Evolutionary conservation across 768 basidiomycete species (phyloP), one percentile per base, ranked within the genome.

Genomic region (Phaeotremella fagi): DNA sequence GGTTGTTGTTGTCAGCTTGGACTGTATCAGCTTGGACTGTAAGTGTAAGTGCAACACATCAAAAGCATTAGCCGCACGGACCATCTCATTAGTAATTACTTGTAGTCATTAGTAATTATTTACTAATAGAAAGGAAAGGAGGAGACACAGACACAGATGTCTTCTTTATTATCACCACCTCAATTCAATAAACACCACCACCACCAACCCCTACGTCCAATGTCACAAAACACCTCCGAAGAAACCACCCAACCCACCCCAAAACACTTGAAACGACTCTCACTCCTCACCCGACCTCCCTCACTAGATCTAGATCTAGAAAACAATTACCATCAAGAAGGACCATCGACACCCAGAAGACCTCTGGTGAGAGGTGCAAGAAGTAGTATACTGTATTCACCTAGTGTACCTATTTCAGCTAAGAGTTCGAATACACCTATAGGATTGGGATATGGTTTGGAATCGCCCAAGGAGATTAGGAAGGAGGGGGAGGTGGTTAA

Each of bases 381-480:
- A 43, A 45, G 42, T 22, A 64, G 63, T 53, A 68, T 68, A 33
- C 53, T 50, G 20, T 68, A 68, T 58, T 60, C 60, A 12, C 55
- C 57, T 16, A 53, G 63, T 37, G 38, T 18, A 24, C 45, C 27
- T n/a, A n/a, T n/a, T n/a, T n/a, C n/a, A n/a, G n/a, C n/a, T n/a
- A n/a, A n/a, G n/a, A n/a, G n/a, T n/a, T n/a, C n/a, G n/a, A n/a
- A n/a, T n/a, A n/a, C n/a, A n/a, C n/a, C n/a, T n/a, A n/a, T n/a
- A n/a, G 20, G 43, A 24, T 27, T 4, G 36, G 20, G n/a, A 15
- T 18, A 36, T 5, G 33, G 35, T 12, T 23, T 12, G 3, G 49
- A 23, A 26, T 11, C 15, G 45, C 41, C 29, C 41, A 47, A 23
- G 23, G 41, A 27, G 28, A 31, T 14, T 29, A 45, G 20, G 45